These are phyloP conservation scores for Camelina hispida DNA, from an alignment of 345 rosid species.

Conservation along the genomic window DNA sequence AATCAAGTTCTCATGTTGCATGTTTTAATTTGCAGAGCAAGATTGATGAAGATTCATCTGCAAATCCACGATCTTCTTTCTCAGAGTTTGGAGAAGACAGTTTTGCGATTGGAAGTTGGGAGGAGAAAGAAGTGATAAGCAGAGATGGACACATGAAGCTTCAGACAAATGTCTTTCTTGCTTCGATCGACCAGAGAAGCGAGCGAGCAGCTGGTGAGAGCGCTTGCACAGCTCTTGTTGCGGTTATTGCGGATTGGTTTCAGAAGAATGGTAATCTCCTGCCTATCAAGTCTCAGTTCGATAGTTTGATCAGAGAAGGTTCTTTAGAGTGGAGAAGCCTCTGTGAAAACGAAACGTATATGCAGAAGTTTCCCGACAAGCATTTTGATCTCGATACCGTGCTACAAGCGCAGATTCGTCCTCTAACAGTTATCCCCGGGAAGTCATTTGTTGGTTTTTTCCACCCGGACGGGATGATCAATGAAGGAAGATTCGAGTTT, in stretches of 20 bases:
- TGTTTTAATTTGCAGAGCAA: slow-evolving; percentile 46
- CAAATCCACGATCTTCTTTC: slow-evolving; percentile 48
- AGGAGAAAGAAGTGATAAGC: slow-evolving; percentile 59
- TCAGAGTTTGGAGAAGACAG: slow-evolving; percentile 67
- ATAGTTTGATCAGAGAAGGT: slow-evolving; percentile 67
- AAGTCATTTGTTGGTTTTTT: slow-evolving; percentile 71
- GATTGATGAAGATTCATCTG: slow-evolving; percentile 49
- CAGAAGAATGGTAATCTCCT: slow-evolving; percentile 56
- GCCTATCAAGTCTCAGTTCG: slow-evolving; percentile 69
- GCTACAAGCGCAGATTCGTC: slow-evolving; percentile 59
- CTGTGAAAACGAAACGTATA: slow-evolving; percentile 58
- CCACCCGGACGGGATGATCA: slow-evolving; percentile 61
- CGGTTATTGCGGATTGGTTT: slow-evolving; percentile 70
- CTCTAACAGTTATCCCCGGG: slow-evolving; percentile 50
- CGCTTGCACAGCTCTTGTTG: slow-evolving; percentile 75
- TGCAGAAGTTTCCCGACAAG: slow-evolving; percentile 63
- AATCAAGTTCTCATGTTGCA: slow-evolving; percentile 14
- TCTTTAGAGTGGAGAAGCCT: slow-evolving; percentile 73
- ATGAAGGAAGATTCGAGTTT: slow-evolving; percentile 61
- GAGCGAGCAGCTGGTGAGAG: slow-evolving; percentile 79
- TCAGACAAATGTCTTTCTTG: slow-evolving; percentile 62
- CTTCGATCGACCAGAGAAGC: slow-evolving; percentile 73
- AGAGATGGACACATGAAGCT: slow-evolving; percentile 68
- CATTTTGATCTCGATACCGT: slow-evolving; percentile 76
- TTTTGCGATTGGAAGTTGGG: slow-evolving; percentile 71